A percentile compares a stretch with the other conserved stretches of the same genome.
These are phyloP conservation scores for Gossypium bickii DNA, from an alignment of 345 rosid genomes.

Conservation along the genomic window DNA sequence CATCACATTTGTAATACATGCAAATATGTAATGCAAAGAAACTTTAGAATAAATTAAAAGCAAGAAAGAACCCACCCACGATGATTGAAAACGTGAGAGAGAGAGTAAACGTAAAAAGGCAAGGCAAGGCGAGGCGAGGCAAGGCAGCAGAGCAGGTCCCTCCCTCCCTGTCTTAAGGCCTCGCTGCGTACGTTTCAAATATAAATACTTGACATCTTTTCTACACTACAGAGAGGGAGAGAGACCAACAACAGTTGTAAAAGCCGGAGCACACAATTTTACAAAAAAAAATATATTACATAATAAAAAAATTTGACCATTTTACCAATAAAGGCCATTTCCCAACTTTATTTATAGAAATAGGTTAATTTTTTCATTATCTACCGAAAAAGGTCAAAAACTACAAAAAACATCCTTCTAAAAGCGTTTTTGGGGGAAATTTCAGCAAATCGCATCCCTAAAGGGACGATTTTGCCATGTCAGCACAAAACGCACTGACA, in stretches of 20 bases:
- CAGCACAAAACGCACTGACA: no score
- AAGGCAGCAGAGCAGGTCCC: constrained; percentile 9
- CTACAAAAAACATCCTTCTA: fast-evolving
- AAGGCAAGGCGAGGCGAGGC: neutral
- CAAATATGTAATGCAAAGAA: neutral
- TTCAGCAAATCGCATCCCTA: fast-evolving
- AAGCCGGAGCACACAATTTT: no score
- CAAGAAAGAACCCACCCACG: constrained; percentile 15
- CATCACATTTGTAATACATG: neutral
- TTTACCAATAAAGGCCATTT: no score
- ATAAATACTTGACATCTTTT: neutral
- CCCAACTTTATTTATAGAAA: fast-evolving
- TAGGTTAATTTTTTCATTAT: no score
- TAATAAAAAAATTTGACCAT: no score
- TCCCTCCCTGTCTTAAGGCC: neutral
- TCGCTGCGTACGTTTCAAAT: constrained; percentile 2
- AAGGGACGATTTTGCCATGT: no score
- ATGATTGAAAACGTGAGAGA: constrained; percentile 27
- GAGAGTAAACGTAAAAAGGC: constrained; percentile 9
- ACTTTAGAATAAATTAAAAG: neutral
- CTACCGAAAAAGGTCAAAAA: fast-evolving
- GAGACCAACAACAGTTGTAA: no score
- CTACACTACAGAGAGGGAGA: no score
- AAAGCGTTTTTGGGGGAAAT: no score
- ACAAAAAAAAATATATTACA: no score